A percentile compares a stretch with the other conserved stretches of the same genome.
These are phyloP conservation scores for Suillus weaverae DNA, from an alignment of 768 basidiomycete species.

Conservation along the genomic window DNA sequence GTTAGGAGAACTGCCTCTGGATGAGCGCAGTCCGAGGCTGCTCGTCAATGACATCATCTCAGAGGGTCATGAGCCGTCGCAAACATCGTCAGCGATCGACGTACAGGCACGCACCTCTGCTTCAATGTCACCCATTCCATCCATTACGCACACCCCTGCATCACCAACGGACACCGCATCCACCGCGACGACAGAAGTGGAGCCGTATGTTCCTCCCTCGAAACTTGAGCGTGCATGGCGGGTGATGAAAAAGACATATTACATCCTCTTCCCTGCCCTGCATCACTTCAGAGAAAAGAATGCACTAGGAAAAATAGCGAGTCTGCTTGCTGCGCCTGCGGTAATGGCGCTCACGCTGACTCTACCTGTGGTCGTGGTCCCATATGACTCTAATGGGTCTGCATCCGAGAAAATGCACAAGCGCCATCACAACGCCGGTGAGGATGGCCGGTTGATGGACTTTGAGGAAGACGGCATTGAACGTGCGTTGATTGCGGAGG, in stretches of 20 bases:
- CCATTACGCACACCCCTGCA: constrained; percentile 56
- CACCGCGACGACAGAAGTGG: constrained; percentile 44
- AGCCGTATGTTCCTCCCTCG: constrained; percentile 42
- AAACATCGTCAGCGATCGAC: not conserved
- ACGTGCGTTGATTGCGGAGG: constrained; percentile 68
- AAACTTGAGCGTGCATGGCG: constrained; percentile 37
- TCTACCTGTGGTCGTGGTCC: constrained; percentile 81
- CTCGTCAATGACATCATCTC: constrained; percentile 30
- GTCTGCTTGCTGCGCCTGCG: constrained; percentile 83
- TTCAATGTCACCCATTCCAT: constrained; percentile 44
- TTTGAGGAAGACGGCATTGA: constrained; percentile 79
- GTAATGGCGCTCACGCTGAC: constrained; percentile 85
- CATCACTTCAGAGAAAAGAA: constrained; percentile 73
- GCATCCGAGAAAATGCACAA: constrained; percentile 24
- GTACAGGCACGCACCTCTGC: constrained; percentile 14
- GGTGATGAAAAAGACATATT: constrained; percentile 43
- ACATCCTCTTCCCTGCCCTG: constrained; percentile 85
- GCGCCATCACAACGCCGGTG: constrained; percentile 19
- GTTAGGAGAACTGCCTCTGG: constrained; percentile 47
- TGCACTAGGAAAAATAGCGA: constrained; percentile 66
- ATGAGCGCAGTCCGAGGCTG: constrained; percentile 45
- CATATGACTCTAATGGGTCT: constrained; percentile 35
- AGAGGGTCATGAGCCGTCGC: constrained; percentile 12
- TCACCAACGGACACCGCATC: constrained; percentile 40
- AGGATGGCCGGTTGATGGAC: constrained; percentile 54